Conservation (phyloP, 1,139 yeast species). For the Suhomyces panamericanus region DNA sequence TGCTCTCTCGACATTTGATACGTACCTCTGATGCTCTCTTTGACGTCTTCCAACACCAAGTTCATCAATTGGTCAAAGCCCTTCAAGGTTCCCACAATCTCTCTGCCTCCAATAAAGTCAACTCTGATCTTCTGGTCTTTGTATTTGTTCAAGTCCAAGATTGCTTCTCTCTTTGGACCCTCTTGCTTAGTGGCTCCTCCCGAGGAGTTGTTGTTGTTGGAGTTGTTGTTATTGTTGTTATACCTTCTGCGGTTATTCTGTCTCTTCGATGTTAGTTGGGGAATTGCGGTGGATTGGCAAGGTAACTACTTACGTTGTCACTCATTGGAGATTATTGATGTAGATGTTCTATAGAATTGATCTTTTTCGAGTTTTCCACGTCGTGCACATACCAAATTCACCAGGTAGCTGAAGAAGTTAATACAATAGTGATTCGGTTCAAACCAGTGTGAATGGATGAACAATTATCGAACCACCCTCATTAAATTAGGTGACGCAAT, state of each 20-base stretch:
- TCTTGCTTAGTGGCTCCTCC: conserved; percentile 49
- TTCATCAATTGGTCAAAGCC: conserved; percentile 95
- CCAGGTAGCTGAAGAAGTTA: no score
- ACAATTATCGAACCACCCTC: no score
- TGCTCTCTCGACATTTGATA: conserved; percentile 11
- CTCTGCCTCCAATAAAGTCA: conserved; percentile 85
- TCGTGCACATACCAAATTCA: conserved; percentile 2
- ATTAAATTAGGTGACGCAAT: no score
- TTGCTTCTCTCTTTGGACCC: conserved; percentile 88
- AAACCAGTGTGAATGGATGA: no score
- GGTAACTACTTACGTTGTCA: conserved; percentile 14
- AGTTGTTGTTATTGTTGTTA: conserved; percentile 17
- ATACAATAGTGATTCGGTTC: no score
- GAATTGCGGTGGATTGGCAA: background rate
- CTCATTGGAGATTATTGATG: conserved; percentile 11
- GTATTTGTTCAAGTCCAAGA: conserved; percentile 76
- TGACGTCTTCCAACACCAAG: conserved; percentile 82
- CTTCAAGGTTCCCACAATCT: conserved; percentile 71
- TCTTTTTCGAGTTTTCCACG: conserved; percentile 2
- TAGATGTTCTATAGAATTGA: background rate
- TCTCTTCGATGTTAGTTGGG: conserved; percentile 10
- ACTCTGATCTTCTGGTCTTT: conserved; percentile 74
- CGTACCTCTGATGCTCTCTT: conserved; percentile 63
- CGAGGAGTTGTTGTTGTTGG: conserved; percentile 21
- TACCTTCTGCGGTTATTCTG: conserved; percentile 25